Evolutionary conservation across 1,139 yeast species (phyloP), one percentile per base, ranked within the genome.

Genomic region (Waltiozyma sp.): DNA sequence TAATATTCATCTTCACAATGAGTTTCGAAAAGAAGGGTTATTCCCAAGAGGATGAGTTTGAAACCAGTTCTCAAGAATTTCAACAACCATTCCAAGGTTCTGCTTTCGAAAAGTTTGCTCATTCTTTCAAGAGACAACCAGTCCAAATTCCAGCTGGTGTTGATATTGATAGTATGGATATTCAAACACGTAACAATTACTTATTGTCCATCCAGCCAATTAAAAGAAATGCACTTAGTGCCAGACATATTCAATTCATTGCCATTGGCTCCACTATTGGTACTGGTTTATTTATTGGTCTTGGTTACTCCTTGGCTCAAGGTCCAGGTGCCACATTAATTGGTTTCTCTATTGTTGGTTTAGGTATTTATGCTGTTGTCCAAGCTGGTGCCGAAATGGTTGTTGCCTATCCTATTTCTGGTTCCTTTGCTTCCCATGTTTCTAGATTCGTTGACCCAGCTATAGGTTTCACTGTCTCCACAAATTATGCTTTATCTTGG

Each of bases 401-500:
- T 37, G 78, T 87, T 16, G 77, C 74, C 47, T 77, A 80, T 40
- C 89, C 89, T 2, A 70, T 79, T 41, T 66, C 85, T 9, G 86
- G 87, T 40, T 79, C 86, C 1, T 79, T 82, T 60, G 69, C 74
- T 41, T 69, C 65, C 19, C 72, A 70, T 52, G 66, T 71, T 21
- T 68, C 82, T 41, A 65, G 88, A 56, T 84, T 84, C 69, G 63
- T 75, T 46, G 77, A 83, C 33, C 81, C 82, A 19, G 77, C 88
- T 14, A 64, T 81, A 47, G 93, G 94, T 44, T 85, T 86, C 48
- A 80, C 93, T 41, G 78, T 81, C 56, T 89, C 89, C 43, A 84
- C 86, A 73, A 73, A 77, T 64, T 86, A 86, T 62, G 84, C 89
- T 82, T 80, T 84, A 59, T 72, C 83, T 24, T 85, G 93, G 91